Evolutionary conservation across 176 grass and related monocot genomes (phyloP).

Genomic region (Juncus effusus): DNA sequence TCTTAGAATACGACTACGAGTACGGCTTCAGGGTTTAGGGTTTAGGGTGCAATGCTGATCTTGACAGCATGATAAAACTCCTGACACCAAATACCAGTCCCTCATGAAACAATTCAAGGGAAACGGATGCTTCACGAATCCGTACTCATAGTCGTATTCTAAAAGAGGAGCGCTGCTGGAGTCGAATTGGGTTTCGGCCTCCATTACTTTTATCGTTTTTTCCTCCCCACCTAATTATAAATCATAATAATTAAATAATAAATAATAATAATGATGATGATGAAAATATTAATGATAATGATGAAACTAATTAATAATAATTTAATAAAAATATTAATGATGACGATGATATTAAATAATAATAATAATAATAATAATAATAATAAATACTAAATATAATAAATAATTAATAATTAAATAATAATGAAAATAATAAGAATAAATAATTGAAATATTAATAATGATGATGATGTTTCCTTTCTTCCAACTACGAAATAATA

Average conservation of each 20-base stretch:
- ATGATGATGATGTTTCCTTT: no score
- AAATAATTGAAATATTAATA: no score
- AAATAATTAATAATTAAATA: no score
- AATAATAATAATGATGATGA: no score
- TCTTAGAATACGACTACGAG: slow-evolving; percentile 77
- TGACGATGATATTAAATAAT: no score
- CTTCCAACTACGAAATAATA: background rate
- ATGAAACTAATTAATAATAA: no score
- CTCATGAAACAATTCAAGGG: slow-evolving; percentile 91
- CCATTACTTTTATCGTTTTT: slow-evolving; percentile 92
- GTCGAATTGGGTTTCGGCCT: slow-evolving; percentile 47
- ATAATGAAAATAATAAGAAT: no score
- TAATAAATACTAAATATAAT: no score
- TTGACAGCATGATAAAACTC: slow-evolving; percentile 96
- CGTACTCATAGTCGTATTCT: slow-evolving; percentile 78
- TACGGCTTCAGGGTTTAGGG: slow-evolving; percentile 40
- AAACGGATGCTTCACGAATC: slow-evolving; percentile 95
- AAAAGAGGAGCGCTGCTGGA: slow-evolving; percentile 62
- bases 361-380: no score
- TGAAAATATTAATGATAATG: no score
- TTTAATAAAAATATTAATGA: no score
- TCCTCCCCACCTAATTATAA: slow-evolving; percentile 54
- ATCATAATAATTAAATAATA: no score
- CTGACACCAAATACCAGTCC: slow-evolving; percentile 79
- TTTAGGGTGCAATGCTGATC: slow-evolving; percentile 59